Conservation (phyloP, 2,329 filamentous ascomycete species). For the Penicillium occitanis region DNA sequence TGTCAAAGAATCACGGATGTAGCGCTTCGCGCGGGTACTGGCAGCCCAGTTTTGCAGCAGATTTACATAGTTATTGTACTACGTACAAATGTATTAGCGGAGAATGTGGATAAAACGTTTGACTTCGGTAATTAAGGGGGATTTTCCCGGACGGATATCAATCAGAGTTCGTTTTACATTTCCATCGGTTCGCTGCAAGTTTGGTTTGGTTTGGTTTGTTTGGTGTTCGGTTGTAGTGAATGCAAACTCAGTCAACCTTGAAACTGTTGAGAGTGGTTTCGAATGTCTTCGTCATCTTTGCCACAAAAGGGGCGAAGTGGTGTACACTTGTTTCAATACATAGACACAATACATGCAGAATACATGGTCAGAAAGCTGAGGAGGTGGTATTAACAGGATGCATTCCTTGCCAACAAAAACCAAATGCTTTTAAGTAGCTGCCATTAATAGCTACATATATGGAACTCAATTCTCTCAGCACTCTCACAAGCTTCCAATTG, state of each 20-base stretch:
- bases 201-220: not conserved
- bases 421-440: not conserved
- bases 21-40: constrained; percentile 7
- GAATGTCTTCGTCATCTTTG: not conserved
- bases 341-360: not conserved
- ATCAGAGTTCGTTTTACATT: not conserved
- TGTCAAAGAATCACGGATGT: not conserved
- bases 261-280: not conserved
- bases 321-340: not conserved
- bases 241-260: not conserved
- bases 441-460: not conserved
- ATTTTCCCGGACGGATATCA: not conserved
- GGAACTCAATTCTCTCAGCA: not conserved
- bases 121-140: not conserved
- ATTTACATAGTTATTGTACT: not conserved
- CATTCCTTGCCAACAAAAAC: not conserved
- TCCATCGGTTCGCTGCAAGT: not conserved
- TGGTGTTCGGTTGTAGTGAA: not conserved
- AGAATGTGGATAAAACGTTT: not conserved
- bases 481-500: not conserved
- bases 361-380: not conserved
- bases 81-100: not conserved
- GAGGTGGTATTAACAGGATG: not conserved
- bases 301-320: not conserved
- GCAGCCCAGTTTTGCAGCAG: not conserved